phyloP scores from a whole-genome alignment of 352 stramenopile species.

The Elongisporangium undulatum region DNA sequence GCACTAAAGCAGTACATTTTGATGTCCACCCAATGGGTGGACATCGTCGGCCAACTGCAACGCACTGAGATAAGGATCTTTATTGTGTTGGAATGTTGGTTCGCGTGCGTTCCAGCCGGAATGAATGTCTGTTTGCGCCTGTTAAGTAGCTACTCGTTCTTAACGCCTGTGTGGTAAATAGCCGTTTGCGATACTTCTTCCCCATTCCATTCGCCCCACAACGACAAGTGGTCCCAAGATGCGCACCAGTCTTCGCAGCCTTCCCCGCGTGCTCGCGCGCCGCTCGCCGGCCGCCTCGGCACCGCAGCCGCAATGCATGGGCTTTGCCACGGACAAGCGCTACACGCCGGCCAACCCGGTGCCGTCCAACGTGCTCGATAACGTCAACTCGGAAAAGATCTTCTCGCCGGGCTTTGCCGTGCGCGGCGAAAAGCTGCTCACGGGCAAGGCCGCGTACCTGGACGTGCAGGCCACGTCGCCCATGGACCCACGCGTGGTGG shows the following conservation, averaged over 20 bases:
- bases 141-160: neutral
- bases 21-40: neutral
- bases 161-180: neutral
- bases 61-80: neutral
- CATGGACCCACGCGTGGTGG: slow-evolving; percentile 97
- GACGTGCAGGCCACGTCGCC: slow-evolving; percentile 98
- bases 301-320: slow-evolving; percentile 5
- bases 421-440: slow-evolving; percentile 35
- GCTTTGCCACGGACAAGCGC: slow-evolving; percentile 65
- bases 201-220: neutral
- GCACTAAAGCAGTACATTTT: neutral
- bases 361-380: slow-evolving; percentile 83
- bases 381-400: slow-evolving; percentile 67
- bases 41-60: neutral
- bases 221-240: neutral
- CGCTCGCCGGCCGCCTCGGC: slow-evolving; percentile 5
- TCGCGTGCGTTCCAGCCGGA: neutral
- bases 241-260: neutral
- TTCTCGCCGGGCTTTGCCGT: slow-evolving; percentile 84
- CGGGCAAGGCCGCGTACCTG: slow-evolving; percentile 89
- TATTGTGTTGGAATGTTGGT: neutral
- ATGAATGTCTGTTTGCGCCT: neutral
- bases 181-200: neutral
- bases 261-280: slow-evolving; percentile 5
- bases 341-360: slow-evolving; percentile 81